These are phyloP conservation scores for Rhizophora mangle DNA, from an alignment of 345 rosid species.

Conservation along the genomic window DNA sequence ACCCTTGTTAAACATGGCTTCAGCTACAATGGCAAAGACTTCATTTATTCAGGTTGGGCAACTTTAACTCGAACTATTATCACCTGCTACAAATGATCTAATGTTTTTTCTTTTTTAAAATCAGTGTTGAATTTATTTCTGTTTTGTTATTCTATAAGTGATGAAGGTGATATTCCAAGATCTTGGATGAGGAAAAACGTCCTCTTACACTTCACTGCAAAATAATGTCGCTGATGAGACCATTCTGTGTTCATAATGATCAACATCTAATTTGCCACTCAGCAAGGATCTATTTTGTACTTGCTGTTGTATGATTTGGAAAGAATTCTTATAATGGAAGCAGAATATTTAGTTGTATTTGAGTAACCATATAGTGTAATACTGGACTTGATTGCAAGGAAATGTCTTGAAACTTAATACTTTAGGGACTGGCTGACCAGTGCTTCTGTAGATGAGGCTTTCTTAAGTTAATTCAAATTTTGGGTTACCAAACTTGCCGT, in stretches of 20 bases:
- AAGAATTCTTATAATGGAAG: too few species aligned
- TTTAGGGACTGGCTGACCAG: too few species aligned
- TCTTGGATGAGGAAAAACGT: not conserved
- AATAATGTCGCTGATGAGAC: not conserved
- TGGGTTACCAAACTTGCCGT: too few species aligned
- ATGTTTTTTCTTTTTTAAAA: not conserved
- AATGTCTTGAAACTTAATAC: too few species aligned
- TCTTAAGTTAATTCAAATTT: too few species aligned
- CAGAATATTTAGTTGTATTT: too few species aligned
- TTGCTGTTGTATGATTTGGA: too few species aligned
- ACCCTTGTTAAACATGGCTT: conserved; percentile 77
- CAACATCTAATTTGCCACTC: not conserved
- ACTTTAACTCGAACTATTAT: not conserved
- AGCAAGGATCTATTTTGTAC: too few species aligned
- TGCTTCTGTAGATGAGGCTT: too few species aligned
- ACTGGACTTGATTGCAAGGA: too few species aligned
- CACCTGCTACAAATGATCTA: not conserved
- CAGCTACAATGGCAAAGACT: conserved; percentile 88
- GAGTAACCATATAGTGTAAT: too few species aligned
- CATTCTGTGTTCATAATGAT: not conserved
- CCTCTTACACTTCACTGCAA: not conserved
- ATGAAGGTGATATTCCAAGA: not conserved
- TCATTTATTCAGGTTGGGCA: conserved; percentile 75
- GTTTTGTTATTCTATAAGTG: not conserved
- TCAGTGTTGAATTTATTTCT: conserved; percentile 1